phyloP scores from a whole-genome alignment of 257 asterid species.

The Solanum ahanhuiri region DNA sequence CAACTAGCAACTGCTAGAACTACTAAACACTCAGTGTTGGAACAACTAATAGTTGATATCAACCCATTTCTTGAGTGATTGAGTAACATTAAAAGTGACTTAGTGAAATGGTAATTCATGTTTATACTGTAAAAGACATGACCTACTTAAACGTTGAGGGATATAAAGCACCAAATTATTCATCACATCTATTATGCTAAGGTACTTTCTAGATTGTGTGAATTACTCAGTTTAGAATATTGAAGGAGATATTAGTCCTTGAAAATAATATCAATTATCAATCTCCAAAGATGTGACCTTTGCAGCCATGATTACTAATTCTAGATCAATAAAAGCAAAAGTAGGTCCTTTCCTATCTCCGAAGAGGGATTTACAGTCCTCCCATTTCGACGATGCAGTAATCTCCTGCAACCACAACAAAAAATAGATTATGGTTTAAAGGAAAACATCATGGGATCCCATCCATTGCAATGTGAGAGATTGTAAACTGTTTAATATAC shows the following conservation, averaged over 20 bases:
- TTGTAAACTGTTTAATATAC: constrained; percentile 18
- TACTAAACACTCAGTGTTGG: not conserved
- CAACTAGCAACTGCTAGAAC: not conserved
- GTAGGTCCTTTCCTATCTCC: constrained; percentile 56
- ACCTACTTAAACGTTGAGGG: not conserved
- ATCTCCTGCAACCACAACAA: constrained; percentile 45
- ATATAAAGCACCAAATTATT: not conserved
- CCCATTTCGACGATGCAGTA: constrained; percentile 72
- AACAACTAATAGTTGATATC: not conserved
- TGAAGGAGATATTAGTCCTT: not conserved
- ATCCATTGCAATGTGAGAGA: not conserved
- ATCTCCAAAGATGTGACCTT: not conserved
- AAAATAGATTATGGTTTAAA: not conserved
- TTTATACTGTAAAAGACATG: not conserved
- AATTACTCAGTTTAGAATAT: not conserved
- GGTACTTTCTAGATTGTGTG: not conserved
- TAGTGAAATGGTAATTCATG: not conserved
- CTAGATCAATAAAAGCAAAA: not conserved
- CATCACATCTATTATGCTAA: not conserved
- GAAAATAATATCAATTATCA: not conserved
- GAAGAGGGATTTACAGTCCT: constrained; percentile 51
- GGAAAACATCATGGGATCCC: not conserved
- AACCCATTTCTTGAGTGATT: not conserved
- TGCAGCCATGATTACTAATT: not conserved
- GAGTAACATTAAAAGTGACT: not conserved